phyloP scores from a whole-genome alignment of 495 filamentous ascomycete species.

The Talaromyces liani region DNA sequence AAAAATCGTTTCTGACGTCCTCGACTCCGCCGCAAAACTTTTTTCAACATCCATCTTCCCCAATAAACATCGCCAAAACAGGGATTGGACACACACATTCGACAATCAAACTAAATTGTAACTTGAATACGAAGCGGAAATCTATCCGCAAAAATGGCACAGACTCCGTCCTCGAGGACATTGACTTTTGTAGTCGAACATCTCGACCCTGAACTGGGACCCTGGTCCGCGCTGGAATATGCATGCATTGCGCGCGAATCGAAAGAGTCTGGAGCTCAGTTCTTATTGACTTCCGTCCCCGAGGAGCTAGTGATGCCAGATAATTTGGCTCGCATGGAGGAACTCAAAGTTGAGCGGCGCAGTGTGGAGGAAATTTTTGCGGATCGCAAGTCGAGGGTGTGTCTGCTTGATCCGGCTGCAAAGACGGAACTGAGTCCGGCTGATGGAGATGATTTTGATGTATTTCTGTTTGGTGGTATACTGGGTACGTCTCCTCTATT shows the following conservation, averaged over 20 bases:
- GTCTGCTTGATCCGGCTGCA: conserved; percentile 82
- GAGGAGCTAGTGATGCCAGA: conserved; percentile 56
- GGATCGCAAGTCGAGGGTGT: conserved; percentile 60
- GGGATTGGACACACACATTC: background rate
- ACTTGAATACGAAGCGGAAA: background rate
- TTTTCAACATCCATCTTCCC: background rate
- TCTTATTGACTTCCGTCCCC: conserved; percentile 82
- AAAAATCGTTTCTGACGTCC: conserved; percentile 1
- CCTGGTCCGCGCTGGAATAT: conserved; percentile 92
- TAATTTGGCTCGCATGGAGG: conserved; percentile 47
- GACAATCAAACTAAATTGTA: background rate
- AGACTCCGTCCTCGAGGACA: conserved; percentile 25
- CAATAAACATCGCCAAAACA: background rate
- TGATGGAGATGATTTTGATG: conserved; percentile 76
- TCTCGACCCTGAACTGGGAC: conserved; percentile 86
- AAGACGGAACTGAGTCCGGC: conserved; percentile 70
- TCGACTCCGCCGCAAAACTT: conserved; percentile 2
- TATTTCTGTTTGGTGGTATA: conserved; percentile 94
- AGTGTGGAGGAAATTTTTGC: conserved; percentile 76
- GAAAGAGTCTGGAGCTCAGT: conserved; percentile 54
- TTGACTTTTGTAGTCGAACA: conserved; percentile 83
- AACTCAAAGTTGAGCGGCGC: conserved; percentile 57
- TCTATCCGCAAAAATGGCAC: background rate
- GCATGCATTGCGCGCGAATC: conserved; percentile 76
- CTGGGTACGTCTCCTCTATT: conserved; percentile 52